A percentile compares a stretch with the other conserved stretches of the same genome.
Conservation (phyloP, 2,329 filamentous ascomycete genomes). For the Delphinella strobiligena region DNA sequence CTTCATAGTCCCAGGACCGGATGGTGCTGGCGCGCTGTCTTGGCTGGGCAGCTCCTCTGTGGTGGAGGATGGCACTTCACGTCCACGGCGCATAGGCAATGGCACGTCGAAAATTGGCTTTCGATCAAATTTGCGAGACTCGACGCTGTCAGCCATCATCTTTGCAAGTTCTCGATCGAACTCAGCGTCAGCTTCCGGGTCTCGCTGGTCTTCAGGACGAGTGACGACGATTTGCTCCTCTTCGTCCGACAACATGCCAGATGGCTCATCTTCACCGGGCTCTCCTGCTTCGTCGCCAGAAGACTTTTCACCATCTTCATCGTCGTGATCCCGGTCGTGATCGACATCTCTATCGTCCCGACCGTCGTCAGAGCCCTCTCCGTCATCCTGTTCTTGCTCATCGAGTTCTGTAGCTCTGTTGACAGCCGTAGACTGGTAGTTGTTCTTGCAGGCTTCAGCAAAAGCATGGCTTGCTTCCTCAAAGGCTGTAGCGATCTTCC, state of each 20-base stretch:
- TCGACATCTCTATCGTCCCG: constrained; percentile 45
- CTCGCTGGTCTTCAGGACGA: constrained; percentile 75
- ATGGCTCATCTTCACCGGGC: constrained; percentile 33
- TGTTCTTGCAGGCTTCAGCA: constrained; percentile 75
- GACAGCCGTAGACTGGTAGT: constrained; percentile 56
- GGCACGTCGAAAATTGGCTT: constrained; percentile 95
- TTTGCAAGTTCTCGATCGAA: constrained; percentile 97
- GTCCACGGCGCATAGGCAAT: constrained; percentile 65
- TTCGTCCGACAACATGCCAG: constrained; percentile 52
- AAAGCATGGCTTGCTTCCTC: constrained; percentile 78
- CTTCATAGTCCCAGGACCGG: constrained; percentile 61
- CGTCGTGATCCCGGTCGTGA: constrained; percentile 41
- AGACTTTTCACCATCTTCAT: constrained; percentile 47
- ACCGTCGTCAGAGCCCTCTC: constrained; percentile 58
- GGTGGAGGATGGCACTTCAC: constrained; percentile 24
- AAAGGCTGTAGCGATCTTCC: constrained; percentile 64
- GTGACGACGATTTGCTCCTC: constrained; percentile 90
- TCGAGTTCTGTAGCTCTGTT: constrained; percentile 4
- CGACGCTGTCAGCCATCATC: constrained; percentile 94
- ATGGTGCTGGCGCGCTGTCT: constrained; percentile 19
- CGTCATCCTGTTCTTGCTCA: constrained; percentile 53
- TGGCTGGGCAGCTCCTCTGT: constrained; percentile 30
- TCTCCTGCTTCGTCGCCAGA: constrained; percentile 32
- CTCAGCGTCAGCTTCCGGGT: constrained; percentile 89
- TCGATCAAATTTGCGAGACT: constrained; percentile 90